phyloP scores from a whole-genome alignment of 1,139 yeast genomes.

The Blastobotrys elegans region DNA sequence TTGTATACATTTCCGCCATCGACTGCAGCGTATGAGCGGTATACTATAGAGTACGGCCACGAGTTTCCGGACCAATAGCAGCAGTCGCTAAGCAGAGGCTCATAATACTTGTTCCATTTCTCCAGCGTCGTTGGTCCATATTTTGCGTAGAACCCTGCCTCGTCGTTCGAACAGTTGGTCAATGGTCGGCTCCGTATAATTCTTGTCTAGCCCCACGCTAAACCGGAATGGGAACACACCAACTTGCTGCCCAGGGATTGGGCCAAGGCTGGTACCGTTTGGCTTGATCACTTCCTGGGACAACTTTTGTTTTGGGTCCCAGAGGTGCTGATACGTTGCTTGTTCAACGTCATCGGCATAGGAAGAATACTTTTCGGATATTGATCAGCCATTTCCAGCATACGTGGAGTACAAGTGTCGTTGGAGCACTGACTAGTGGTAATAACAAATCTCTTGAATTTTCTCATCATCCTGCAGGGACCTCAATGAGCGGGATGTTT shows the following conservation, averaged over 20 bases:
- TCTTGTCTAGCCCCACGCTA: background rate
- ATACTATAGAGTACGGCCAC: slow-evolving; percentile 1
- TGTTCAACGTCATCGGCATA: background rate
- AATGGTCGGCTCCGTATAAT: background rate
- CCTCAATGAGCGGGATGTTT: slow-evolving; percentile 2
- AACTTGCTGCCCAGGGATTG: slow-evolving; percentile 1
- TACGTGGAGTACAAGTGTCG: background rate
- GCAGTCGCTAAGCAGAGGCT: background rate
- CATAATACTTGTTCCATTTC: background rate
- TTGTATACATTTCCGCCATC: background rate
- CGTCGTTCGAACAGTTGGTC: background rate
- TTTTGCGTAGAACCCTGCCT: background rate
- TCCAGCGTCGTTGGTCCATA: slow-evolving; percentile 4
- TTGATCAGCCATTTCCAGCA: background rate
- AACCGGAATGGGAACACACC: slow-evolving; percentile 1
- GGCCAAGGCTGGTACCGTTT: background rate
- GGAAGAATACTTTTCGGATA: background rate
- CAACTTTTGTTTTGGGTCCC: background rate
- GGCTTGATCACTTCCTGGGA: background rate
- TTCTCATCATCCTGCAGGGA: slow-evolving; percentile 5
- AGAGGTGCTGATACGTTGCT: background rate
- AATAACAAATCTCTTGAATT: background rate
- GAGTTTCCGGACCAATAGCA: background rate
- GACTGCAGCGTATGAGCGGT: slow-evolving; percentile 1
- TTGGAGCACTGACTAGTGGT: background rate